Evolutionary conservation across 108 stramenopile species (phyloP), one percentile per base, ranked within the genome.

Genomic region (Nitzschia palea): DNA sequence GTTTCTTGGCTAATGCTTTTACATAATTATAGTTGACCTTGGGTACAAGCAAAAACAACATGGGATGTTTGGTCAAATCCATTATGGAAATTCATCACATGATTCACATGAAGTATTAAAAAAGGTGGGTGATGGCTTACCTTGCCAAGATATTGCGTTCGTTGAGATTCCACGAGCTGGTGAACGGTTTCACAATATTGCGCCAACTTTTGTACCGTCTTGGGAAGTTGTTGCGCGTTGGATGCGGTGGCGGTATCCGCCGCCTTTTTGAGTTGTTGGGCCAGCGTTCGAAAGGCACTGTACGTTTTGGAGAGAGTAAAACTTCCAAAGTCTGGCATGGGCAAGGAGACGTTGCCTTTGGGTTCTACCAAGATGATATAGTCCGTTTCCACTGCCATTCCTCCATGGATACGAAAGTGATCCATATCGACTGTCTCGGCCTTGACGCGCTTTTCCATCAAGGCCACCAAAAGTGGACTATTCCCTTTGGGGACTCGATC

Each of bases 301-400:
- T 67, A 85, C 9, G 84, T 85, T 44, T 85, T 85, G 66, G 73
- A 71, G 1, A 81, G 37, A 4, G 47, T 65, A 42, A 82, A 82
- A 34, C 36, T 32, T 15, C 73, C 80, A 70, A 82, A 77, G 3
- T 58, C 23, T 4, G 77, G 63, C 40, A 27, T 27, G 20, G 31
- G 3, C 18, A 5, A 54, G 0, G 29, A n/a, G 2, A n/a, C 3
- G 32, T 53, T 67, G 3, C 48, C 58, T 42, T 23, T 60, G 22
- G 60, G 58, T 47, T 59, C 45, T 0, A 84, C 80, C 3, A 27
- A 51, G 23, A 85, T 73, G 50, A 85, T 85, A 57, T 76, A 85
- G 47, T 80, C 78, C 15, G 80, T 85, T 44, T 81, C 78, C 15
- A 85, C 84, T 14, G 80, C 78, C 69, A 84, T 62, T 15, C 80